Conservation (phyloP, 2,329 filamentous ascomycete genomes). For the Raffaelea albimanens region DNA sequence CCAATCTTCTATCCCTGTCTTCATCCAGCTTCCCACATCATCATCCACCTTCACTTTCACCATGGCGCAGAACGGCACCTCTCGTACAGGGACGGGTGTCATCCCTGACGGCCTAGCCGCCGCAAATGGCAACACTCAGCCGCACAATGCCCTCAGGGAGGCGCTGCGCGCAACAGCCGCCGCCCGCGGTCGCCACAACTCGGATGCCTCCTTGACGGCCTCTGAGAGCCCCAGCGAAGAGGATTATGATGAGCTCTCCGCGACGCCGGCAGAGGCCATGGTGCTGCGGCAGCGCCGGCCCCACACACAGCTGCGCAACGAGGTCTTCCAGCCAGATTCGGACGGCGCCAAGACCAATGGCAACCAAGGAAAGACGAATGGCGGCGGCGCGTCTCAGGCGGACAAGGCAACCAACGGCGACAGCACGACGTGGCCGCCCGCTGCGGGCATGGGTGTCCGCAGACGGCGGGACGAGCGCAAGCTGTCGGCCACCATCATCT, state of each 20-base stretch:
- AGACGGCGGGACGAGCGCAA: slow-evolving; percentile 4
- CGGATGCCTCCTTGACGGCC: slow-evolving; percentile 11
- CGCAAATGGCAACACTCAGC: not conserved
- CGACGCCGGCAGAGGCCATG: slow-evolving; percentile 12
- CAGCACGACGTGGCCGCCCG: not conserved
- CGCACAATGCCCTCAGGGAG: slow-evolving; percentile 14
- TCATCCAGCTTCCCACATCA: too few species aligned
- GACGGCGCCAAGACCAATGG: not conserved
- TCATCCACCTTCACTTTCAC: not conserved
- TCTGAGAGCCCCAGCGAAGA: slow-evolving; percentile 36
- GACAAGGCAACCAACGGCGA: not conserved
- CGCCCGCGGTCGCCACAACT: slow-evolving; percentile 3
- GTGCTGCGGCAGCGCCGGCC: slow-evolving; percentile 12
- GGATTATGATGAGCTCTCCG: slow-evolving; percentile 30
- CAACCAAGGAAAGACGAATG: not conserved
- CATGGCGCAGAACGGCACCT: not conserved
- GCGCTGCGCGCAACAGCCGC: slow-evolving; percentile 9
- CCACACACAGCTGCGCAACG: slow-evolving; percentile 7
- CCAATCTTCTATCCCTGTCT: too few species aligned
- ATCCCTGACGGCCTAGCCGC: not conserved
- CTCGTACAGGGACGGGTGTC: not conserved
- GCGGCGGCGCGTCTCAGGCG: not conserved
- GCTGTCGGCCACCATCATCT: slow-evolving; percentile 13
- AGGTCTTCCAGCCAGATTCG: slow-evolving; percentile 8
- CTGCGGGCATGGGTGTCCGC: slow-evolving; percentile 3